phyloP scores from a whole-genome alignment of 805 yeast species.

The Yamadazyma kitorensis region DNA sequence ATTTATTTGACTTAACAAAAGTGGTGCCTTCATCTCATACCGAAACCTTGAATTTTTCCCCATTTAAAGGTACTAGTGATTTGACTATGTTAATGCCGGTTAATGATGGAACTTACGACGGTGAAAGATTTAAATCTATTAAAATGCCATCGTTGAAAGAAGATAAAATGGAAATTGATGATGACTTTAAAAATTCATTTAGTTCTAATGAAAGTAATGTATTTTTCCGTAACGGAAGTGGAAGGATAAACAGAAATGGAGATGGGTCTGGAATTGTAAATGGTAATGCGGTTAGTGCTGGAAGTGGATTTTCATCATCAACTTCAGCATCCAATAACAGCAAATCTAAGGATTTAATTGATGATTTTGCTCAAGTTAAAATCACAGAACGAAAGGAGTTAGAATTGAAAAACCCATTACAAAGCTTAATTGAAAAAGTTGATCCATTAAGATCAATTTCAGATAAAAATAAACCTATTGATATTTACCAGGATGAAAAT shows the following conservation, averaged over 20 bases:
- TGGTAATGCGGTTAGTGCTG: neutral
- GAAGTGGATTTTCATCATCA: neutral
- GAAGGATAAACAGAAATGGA: neutral
- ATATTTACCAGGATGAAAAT: constrained; percentile 39
- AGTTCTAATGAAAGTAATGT: too few species aligned
- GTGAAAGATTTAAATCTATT: constrained; percentile 2
- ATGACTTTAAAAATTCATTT: too few species aligned
- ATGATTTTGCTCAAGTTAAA: constrained; percentile 31
- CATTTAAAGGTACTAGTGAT: constrained; percentile 3
- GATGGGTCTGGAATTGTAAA: neutral
- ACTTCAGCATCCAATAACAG: neutral
- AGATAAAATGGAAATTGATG: constrained; percentile 59
- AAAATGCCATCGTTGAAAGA: constrained; percentile 35
- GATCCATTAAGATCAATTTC: constrained; percentile 41
- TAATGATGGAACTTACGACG: constrained; percentile 16
- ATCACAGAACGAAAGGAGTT: constrained; percentile 15
- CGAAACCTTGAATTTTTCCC: constrained; percentile 1
- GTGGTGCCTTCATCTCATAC: constrained; percentile 18
- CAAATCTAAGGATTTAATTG: constrained; percentile 9
- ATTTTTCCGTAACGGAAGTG: neutral
- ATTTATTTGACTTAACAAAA: constrained; percentile 29
- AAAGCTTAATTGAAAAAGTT: constrained; percentile 35
- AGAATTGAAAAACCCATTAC: constrained; percentile 20
- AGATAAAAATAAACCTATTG: constrained; percentile 30
- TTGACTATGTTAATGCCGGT: constrained; percentile 14